phyloP scores from a whole-genome alignment of 768 basidiomycete genomes.

The Mycena capillaripes region DNA sequence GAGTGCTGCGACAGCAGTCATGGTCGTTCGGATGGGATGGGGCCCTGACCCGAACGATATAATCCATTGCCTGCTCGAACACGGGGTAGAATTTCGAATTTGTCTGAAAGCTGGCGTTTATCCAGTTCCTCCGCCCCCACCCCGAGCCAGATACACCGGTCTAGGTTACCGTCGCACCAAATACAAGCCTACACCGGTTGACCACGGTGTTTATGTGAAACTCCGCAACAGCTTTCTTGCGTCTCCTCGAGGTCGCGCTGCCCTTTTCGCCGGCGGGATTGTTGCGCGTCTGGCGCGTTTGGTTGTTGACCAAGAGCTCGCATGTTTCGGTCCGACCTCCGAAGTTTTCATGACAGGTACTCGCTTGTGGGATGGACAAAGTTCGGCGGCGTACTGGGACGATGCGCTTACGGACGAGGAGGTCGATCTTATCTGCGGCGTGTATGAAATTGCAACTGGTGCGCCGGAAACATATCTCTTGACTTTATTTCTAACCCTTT shows the following conservation, averaged over 20 bases:
- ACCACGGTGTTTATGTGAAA: not conserved
- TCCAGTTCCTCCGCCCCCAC: not conserved
- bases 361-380: not conserved
- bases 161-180: not conserved
- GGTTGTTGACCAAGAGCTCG: not conserved
- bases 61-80: not conserved
- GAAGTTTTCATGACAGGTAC: not conserved
- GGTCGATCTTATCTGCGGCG: slow-evolving; percentile 23
- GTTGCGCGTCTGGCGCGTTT: slow-evolving; percentile 7
- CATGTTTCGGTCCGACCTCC: not conserved
- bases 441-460: slow-evolving; percentile 23
- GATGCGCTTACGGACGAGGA: slow-evolving; percentile 5
- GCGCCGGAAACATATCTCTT: not conserved
- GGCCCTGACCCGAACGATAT: slow-evolving; percentile 8
- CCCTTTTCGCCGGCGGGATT: slow-evolving; percentile 17
- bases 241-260: slow-evolving; percentile 14
- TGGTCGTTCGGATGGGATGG: slow-evolving; percentile 18
- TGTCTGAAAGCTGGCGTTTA: not conserved
- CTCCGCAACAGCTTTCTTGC: not conserved
- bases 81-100: not conserved
- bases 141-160: not conserved
- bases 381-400: slow-evolving; percentile 12
- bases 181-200: not conserved
- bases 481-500: not conserved
- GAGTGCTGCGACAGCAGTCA: slow-evolving; percentile 8